Percentiles rank a stretch among this genome's conserved stretches.
Conservation (phyloP, 1,284 basidiomycete genomes). For the Ustilago xerochloae region DNA sequence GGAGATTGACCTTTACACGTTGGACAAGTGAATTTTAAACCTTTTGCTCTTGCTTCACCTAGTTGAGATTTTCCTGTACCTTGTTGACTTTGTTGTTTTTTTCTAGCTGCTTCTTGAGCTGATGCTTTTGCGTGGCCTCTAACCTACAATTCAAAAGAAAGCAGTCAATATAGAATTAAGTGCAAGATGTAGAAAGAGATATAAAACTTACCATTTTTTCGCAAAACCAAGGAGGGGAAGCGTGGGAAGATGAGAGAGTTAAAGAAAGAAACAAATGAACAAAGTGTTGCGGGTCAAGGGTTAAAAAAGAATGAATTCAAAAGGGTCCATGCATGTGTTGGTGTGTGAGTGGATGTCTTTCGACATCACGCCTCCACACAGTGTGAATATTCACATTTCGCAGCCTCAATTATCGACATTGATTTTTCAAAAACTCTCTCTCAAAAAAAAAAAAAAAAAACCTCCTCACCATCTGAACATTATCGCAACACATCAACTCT, state of each 20-base stretch:
- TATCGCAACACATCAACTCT: too few species aligned
- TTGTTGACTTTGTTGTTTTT: conserved; percentile 18
- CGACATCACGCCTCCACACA: conserved; percentile 4
- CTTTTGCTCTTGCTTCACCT: conserved; percentile 33
- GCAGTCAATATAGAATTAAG: not conserved
- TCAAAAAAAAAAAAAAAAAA: too few species aligned
- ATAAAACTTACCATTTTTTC: not conserved
- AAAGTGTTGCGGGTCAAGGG: not conserved
- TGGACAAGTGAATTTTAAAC: conserved; percentile 42
- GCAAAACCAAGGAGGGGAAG: not conserved
- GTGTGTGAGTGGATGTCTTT: conserved; percentile 6
- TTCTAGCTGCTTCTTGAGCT: conserved; percentile 37
- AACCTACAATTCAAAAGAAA: conserved; percentile 12
- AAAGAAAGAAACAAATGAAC: not conserved
- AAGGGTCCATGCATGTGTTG: not conserved
- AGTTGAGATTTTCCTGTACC: conserved; percentile 35
- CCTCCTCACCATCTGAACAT: too few species aligned
- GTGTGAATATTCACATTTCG: not conserved
- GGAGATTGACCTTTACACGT: conserved; percentile 36
- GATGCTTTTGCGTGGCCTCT: conserved; percentile 35
- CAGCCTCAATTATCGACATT: not conserved
- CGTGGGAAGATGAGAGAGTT: not conserved
- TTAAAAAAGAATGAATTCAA: not conserved
- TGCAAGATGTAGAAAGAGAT: not conserved
- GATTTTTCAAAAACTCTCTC: not conserved